A percentile compares a stretch with the other conserved stretches of the same genome.
Evolutionary conservation across 208 protist genomes (phyloP).

Genomic region (Acanthamoeba castellanii): DNA sequence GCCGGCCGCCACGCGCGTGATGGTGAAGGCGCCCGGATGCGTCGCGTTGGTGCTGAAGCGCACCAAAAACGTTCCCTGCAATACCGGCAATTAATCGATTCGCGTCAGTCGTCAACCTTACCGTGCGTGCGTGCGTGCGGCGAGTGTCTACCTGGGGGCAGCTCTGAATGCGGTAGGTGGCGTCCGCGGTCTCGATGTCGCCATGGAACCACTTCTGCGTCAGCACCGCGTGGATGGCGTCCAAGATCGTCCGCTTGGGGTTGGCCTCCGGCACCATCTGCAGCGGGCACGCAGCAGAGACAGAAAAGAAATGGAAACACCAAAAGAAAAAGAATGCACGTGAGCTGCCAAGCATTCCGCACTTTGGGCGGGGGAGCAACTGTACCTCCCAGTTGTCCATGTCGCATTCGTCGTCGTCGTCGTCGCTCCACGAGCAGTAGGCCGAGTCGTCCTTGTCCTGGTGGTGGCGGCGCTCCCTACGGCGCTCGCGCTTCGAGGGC

Average conservation of each 20-base stretch:
- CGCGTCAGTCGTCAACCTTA: too few relatives aligned
- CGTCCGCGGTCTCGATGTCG: slow-evolving; percentile 40
- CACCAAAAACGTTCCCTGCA: slow-evolving; percentile 64
- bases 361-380: too few relatives aligned
- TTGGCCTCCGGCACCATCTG: background rate
- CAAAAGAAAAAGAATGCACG: too few relatives aligned
- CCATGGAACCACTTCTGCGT: slow-evolving; percentile 68
- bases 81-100: too few relatives aligned
- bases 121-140: background rate
- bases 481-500: background rate
- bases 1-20: slow-evolving; percentile 59
- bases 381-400: background rate
- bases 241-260: slow-evolving; percentile 25
- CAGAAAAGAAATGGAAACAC: too few relatives aligned
- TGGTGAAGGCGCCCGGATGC: slow-evolving; percentile 64
- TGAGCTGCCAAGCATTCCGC: too few relatives aligned
- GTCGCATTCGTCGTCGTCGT: background rate
- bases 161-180: slow-evolving; percentile 38
- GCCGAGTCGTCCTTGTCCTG: background rate
- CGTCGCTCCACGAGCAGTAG: slow-evolving; percentile 23
- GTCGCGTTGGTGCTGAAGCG: slow-evolving; percentile 50
- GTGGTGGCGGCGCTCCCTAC: background rate
- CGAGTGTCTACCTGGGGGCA: slow-evolving; percentile 52
- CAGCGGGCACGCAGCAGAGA: too few relatives aligned
- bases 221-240: slow-evolving; percentile 8